Conservation (phyloP, 345 rosid species). For the Euphorbia lathyris region DNA sequence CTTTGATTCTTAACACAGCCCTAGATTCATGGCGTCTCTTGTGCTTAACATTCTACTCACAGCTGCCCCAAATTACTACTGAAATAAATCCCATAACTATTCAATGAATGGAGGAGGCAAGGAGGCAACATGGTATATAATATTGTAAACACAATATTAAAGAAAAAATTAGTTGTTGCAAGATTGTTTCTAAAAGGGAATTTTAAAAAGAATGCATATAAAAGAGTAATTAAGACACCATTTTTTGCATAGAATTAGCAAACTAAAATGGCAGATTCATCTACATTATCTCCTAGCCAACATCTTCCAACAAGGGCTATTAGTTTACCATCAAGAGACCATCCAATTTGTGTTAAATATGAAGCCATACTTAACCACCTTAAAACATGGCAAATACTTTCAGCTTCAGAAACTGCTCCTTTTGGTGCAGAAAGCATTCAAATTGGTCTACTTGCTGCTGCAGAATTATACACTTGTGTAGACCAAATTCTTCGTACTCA, state of each 20-base stretch:
- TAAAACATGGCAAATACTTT: slow-evolving; percentile 23
- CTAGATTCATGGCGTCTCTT: slow-evolving; percentile 33
- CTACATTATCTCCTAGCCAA: slow-evolving; percentile 9
- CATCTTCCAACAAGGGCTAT: slow-evolving; percentile 43
- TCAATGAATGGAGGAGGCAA: slow-evolving; percentile 16
- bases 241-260: not conserved
- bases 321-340: slow-evolving; percentile 56
- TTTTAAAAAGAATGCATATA: not conserved
- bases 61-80: too few relatives aligned
- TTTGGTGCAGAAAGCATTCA: slow-evolving; percentile 29
- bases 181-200: slow-evolving; percentile 20
- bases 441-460: slow-evolving; percentile 34
- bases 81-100: not conserved
- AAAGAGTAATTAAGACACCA: not conserved
- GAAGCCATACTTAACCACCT: slow-evolving; percentile 48
- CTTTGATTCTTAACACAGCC: slow-evolving; percentile 5
- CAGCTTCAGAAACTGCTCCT: slow-evolving; percentile 18
- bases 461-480: slow-evolving; percentile 41
- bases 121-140: slow-evolving; percentile 9
- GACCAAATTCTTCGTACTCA: slow-evolving; percentile 35
- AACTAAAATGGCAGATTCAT: slow-evolving; percentile 22
- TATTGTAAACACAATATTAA: slow-evolving; percentile 1
- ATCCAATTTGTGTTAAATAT: slow-evolving; percentile 37
- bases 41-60: too few relatives aligned
- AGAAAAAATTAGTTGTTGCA: not conserved